A percentile compares a stretch with the other conserved stretches of the same genome.
Evolutionary conservation across 805 yeast species (phyloP).

Genomic region (Millerozyma miso): DNA sequence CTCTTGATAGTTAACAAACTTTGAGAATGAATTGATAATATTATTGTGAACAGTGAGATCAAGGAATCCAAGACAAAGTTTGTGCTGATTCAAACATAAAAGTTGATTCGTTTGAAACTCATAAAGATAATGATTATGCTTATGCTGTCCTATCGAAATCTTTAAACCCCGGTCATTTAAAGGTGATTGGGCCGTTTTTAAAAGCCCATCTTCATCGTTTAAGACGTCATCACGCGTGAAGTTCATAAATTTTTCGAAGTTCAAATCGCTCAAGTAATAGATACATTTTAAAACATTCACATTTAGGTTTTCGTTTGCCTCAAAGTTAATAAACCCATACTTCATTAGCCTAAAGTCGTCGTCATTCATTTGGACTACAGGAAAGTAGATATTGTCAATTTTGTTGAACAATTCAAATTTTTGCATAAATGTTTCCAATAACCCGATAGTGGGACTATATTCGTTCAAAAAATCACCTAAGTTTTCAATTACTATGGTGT

Average conservation of each 20-base stretch:
- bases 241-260: slow-evolving; percentile 42
- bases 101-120: slow-evolving; percentile 9
- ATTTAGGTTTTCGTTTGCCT: slow-evolving; percentile 22
- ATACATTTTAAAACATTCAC: slow-evolving; percentile 47
- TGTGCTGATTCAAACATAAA: neutral
- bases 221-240: slow-evolving; percentile 12
- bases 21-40: slow-evolving; percentile 13
- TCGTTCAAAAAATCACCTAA: slow-evolving; percentile 50
- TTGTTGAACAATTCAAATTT: slow-evolving; percentile 45
- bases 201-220: slow-evolving; percentile 1
- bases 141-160: slow-evolving; percentile 33
- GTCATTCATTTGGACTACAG: slow-evolving; percentile 28
- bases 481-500: slow-evolving; percentile 34
- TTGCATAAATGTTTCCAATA: slow-evolving; percentile 31
- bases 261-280: slow-evolving; percentile 43
- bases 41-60: slow-evolving; percentile 7
- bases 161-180: slow-evolving; percentile 11
- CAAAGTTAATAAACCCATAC: slow-evolving; percentile 53
- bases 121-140: slow-evolving; percentile 28
- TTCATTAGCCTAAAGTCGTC: slow-evolving; percentile 27
- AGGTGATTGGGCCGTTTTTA: slow-evolving; percentile 1
- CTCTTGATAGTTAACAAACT: slow-evolving; percentile 46
- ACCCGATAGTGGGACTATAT: slow-evolving; percentile 38
- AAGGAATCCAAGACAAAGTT: slow-evolving; percentile 5
- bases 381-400: slow-evolving; percentile 51